These are phyloP conservation scores for Barnettozyma wickerhamii DNA, from an alignment of 805 yeast genomes.

Conservation along the genomic window DNA sequence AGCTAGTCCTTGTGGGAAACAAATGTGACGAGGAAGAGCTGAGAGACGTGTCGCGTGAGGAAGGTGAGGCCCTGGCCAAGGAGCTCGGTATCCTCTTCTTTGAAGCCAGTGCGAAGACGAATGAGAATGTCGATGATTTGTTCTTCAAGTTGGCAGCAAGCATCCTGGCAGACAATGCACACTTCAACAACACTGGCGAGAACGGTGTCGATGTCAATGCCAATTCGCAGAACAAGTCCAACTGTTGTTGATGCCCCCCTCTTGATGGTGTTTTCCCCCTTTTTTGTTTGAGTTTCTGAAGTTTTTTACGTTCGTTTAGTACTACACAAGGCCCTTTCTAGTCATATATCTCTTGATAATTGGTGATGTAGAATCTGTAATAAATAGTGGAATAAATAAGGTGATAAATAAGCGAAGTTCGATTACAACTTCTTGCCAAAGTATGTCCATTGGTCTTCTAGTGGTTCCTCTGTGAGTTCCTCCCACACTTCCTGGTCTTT, in stretches of 20 bases:
- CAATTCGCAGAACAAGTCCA: slow-evolving; percentile 6
- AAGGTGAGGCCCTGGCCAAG: slow-evolving; percentile 84
- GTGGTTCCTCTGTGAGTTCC: slow-evolving; percentile 72
- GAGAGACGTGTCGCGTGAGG: slow-evolving; percentile 83
- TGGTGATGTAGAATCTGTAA: background rate
- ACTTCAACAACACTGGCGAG: slow-evolving; percentile 16
- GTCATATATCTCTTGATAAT: slow-evolving; percentile 2
- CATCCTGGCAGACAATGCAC: slow-evolving; percentile 32
- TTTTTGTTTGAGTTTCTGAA: background rate
- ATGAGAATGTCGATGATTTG: slow-evolving; percentile 86
- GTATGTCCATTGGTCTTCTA: slow-evolving; percentile 80
- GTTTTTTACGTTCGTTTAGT: background rate
- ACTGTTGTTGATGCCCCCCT: slow-evolving; percentile 17
- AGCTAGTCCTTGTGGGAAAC: slow-evolving; percentile 90
- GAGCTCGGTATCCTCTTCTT: slow-evolving; percentile 87
- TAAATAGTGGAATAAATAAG: slow-evolving; percentile 1
- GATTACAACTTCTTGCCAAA: slow-evolving; percentile 54
- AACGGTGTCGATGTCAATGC: slow-evolving; percentile 24
- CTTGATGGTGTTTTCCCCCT: background rate
- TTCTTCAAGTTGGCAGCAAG: slow-evolving; percentile 74
- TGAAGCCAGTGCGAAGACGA: slow-evolving; percentile 95
- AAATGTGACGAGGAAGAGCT: slow-evolving; percentile 87
- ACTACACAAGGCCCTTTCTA: background rate
- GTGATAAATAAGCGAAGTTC: slow-evolving; percentile 4
- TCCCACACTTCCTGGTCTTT: slow-evolving; percentile 76